Evolutionary conservation across 2,329 filamentous ascomycete species (phyloP), one percentile per base, ranked within the genome.

Genomic region (Arthrobotrys pseudoclavata): DNA sequence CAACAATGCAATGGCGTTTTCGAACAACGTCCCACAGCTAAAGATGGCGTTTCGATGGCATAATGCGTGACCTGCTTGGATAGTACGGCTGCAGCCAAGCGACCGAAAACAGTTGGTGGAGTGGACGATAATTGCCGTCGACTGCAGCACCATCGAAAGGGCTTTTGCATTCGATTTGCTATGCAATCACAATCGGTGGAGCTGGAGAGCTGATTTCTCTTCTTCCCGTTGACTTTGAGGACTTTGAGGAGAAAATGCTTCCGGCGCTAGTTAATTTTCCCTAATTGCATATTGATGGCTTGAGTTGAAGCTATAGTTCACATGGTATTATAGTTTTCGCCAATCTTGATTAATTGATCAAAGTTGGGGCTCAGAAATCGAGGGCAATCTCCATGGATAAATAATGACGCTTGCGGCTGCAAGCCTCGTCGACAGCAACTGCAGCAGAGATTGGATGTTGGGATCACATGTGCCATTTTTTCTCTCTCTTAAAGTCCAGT

Each of bases 241-340:
- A n/a, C n/a, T n/a, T n/a, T n/a, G n/a, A 55, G 40, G 37, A 52
- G 40, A 57, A 57, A 40, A 3, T 15, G 12, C 13, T 0, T 26
- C 15, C 55, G 12, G 10, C 42, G n/a, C 47, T 40, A 60, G 29
- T 50, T 37, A 18, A 22, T 20, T 24, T 37, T 50, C 18, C 37
- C 15, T 26, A 24, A 40, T 50, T n/a, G n/a, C n/a, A n/a, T n/a
- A n/a, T n/a, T 53, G 42, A 20, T 45, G 47, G 37, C 47, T 37
- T 26, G 37, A 40, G 15, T 13, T 31, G 24, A 45, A 62, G 48
- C 40, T 62, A 77, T 77, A 71, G n/a, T 67, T 67, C 67, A 61
- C 67, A 71, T 68, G 61, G 42, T 66, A 62, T 34, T 70, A 77
- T 70, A 48, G 26, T 64, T 24, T 47, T 77, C 74, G 74, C 74